Conservation (phyloP, 1,284 basidiomycete genomes). For the Cronartium ribicola region DNA sequence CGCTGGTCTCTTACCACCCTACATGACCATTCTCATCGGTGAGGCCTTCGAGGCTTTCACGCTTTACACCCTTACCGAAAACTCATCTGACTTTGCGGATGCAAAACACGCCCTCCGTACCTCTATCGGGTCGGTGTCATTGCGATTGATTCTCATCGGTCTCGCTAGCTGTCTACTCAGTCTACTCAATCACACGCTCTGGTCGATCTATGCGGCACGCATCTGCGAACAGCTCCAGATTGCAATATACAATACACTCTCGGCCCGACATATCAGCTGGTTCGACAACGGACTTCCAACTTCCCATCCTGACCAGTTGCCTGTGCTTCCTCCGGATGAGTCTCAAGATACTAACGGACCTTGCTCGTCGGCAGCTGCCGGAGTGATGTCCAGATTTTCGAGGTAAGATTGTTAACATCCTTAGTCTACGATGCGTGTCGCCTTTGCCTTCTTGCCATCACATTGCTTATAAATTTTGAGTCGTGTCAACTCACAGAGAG, state of each 20-base stretch:
- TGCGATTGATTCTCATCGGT: slow-evolving; percentile 70
- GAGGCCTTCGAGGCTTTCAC: slow-evolving; percentile 76
- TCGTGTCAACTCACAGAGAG: slow-evolving; percentile 62
- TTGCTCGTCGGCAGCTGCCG: slow-evolving; percentile 65
- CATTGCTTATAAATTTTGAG: background rate
- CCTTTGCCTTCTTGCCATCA: background rate
- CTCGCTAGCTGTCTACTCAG: slow-evolving; percentile 67
- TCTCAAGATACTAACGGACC: slow-evolving; percentile 59
- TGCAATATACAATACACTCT: slow-evolving; percentile 67
- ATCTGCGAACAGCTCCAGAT: slow-evolving; percentile 68
- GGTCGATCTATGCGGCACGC: slow-evolving; percentile 82
- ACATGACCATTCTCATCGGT: slow-evolving; percentile 88
- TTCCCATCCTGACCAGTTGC: background rate
- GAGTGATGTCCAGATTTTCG: slow-evolving; percentile 88
- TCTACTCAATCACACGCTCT: slow-evolving; percentile 69
- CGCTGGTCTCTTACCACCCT: slow-evolving; percentile 75
- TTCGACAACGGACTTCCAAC: slow-evolving; percentile 48
- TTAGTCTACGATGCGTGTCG: background rate
- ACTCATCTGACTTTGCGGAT: slow-evolving; percentile 40
- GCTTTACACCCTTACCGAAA: slow-evolving; percentile 55
- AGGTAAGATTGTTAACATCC: slow-evolving; percentile 58
- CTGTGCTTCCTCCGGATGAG: background rate
- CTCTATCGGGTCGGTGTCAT: slow-evolving; percentile 61
- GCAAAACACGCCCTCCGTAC: slow-evolving; percentile 56
- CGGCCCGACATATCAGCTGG: slow-evolving; percentile 50